Evolutionary conservation across 2,329 filamentous ascomycete genomes (phyloP).

Genomic region (Fusarium nelsonii): DNA sequence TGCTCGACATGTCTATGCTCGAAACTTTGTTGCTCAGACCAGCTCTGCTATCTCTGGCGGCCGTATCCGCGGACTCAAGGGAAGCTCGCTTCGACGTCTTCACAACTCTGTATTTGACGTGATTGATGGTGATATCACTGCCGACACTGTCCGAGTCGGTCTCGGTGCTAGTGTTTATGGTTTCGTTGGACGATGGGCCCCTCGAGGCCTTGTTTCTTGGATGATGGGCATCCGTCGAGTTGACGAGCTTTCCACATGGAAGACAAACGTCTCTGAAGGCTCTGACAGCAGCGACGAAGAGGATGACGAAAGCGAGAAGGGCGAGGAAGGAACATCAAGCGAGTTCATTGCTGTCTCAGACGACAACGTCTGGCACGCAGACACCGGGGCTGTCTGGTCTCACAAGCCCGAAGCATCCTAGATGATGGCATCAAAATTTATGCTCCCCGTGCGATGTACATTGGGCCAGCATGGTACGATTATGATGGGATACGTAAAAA

Average conservation of each 20-base stretch:
- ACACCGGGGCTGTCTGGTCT: constrained; percentile 61
- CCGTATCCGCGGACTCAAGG: constrained; percentile 70
- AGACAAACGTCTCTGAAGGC: constrained; percentile 58
- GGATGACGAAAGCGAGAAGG: constrained; percentile 52
- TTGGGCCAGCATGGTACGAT: constrained; percentile 35
- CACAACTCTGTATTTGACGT: constrained; percentile 93
- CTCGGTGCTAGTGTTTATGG: constrained; percentile 87
- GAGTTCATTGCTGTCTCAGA: constrained; percentile 66
- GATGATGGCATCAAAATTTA: constrained; percentile 24
- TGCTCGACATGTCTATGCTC: constrained; percentile 70
- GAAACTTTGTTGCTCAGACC: constrained; percentile 70
- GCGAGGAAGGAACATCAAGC: constrained; percentile 48
- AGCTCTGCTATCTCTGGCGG: constrained; percentile 68
- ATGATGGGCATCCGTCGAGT: constrained; percentile 86
- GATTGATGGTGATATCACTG: constrained; percentile 73
- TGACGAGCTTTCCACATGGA: constrained; percentile 68
- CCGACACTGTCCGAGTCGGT: constrained; percentile 80
- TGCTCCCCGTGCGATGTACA: constrained; percentile 27
- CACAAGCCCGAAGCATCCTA: constrained; percentile 44
- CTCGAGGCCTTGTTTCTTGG: constrained; percentile 83
- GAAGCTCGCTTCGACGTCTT: constrained; percentile 80
- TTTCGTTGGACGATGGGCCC: constrained; percentile 84
- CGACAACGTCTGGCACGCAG: constrained; percentile 58
- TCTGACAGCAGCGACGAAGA: constrained; percentile 54
- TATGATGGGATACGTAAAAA: constrained; percentile 47